Evolutionary conservation across 140 eudicot genomes (phyloP), one percentile per base, ranked within the genome.

Genomic region (Artemisia princeps): DNA sequence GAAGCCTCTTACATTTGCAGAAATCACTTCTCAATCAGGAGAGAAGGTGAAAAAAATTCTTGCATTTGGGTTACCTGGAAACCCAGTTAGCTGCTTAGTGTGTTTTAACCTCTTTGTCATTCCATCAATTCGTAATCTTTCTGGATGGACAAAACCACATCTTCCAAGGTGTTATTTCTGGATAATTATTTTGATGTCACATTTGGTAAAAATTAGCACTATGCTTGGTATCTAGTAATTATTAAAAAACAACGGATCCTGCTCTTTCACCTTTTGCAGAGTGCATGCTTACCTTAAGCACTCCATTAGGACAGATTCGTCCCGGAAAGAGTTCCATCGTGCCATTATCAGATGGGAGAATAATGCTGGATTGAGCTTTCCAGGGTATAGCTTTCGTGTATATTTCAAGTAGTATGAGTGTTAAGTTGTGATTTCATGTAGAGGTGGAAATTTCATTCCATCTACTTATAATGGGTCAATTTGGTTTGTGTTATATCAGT

Each of bases 31-130:
- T 20, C 56, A 67, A 66, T 68, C 95, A 49, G 44, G 76, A 9
- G 81, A 74, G 8, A 72, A 50, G 66, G 71, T n/a, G 54, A 84
- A 81, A 64, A 87, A 74, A 55, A 64, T 87, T 49, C 80, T 90
- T 77, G 95, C 95, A 40, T 87, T 87, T 79, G 97, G 97, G 66
- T 90, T 90, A 76, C 97, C 97, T 70, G 97, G 97, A 69, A 90
- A 90, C 57, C 97, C 97, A 64, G 97, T 90, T 42, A 84, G 97
- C 86, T 87, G 95, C 84, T 73, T 87, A 70, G 95, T 90, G 70
- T 82, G 94, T 81, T 90, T 90, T 82, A 84, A 90, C 70, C 79
- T 87, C 51, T 90, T 87, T 83, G 94, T 90, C 70, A 81, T 84
- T 75, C 97, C 97, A 45, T 61, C 94, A 37, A 81, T 90, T 68